Percentiles rank a stretch among this genome's conserved stretches.
phyloP scores from a whole-genome alignment of 768 basidiomycete species.

The Trametes elegans region DNA sequence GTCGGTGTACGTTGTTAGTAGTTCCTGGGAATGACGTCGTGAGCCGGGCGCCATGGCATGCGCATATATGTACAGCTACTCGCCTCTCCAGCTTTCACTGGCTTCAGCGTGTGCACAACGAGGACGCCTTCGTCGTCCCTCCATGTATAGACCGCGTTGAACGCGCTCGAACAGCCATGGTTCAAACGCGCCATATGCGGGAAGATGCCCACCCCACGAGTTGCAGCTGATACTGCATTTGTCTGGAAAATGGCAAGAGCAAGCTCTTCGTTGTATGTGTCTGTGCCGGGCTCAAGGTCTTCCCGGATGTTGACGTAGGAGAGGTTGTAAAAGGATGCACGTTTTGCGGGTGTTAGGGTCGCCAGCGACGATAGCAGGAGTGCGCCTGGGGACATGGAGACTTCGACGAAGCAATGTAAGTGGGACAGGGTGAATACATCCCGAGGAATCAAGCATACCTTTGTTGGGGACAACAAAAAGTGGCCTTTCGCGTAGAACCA shows the following conservation, averaged over 20 bases:
- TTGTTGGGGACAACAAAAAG: conserved; percentile 49
- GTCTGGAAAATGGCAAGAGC: conserved; percentile 67
- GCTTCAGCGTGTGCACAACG: conserved; percentile 58
- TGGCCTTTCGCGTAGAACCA: conserved; percentile 53
- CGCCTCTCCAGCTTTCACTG: conserved; percentile 52
- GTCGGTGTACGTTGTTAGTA: conserved; percentile 60
- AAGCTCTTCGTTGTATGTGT: conserved; percentile 37
- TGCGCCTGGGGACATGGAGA: conserved; percentile 43
- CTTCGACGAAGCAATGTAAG: conserved; percentile 25
- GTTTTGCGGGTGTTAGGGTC: conserved; percentile 33
- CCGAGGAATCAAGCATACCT: conserved; percentile 40
- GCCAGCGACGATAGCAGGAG: conserved; percentile 40
- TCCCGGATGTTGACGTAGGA: conserved; percentile 55
- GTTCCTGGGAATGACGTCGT: conserved; percentile 40
- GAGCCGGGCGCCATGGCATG: too few relatives aligned
- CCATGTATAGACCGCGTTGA: conserved; percentile 67
- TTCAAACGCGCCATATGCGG: conserved; percentile 67
- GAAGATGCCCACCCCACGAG: conserved; percentile 53
- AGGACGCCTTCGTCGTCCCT: conserved; percentile 45
- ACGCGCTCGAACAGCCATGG: conserved; percentile 65
- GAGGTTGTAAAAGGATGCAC: conserved; percentile 48
- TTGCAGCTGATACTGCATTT: conserved; percentile 57
- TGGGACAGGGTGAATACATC: not conserved
- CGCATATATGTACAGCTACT: too few relatives aligned
- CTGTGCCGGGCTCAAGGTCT: conserved; percentile 35